Evolutionary conservation across 331 rosid species (phyloP).

Genomic region (Erythrophleum ivorense): DNA sequence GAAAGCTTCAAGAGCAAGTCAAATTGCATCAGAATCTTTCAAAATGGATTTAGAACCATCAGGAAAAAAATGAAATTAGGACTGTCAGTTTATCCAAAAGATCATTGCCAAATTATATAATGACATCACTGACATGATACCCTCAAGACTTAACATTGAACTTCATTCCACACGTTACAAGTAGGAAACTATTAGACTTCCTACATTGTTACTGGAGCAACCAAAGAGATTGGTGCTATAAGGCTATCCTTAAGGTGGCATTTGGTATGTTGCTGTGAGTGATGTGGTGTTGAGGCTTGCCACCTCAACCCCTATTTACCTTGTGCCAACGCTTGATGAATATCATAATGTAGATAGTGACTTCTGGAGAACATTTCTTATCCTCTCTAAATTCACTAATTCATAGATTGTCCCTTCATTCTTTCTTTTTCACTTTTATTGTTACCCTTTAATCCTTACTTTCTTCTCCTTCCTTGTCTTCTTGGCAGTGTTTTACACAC

Average conservation of each 20-base stretch:
- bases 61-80: background rate
- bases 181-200: background rate
- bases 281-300: background rate
- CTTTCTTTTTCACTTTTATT: background rate
- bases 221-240: background rate
- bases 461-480: background rate
- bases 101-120: background rate
- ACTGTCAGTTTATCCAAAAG: background rate
- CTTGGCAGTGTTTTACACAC: background rate
- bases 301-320: background rate
- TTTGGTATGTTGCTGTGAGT: background rate
- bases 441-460: background rate
- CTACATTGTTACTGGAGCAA: background rate
- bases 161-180: background rate
- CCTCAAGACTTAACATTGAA: background rate
- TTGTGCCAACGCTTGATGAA: background rate
- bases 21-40: slow-evolving; percentile 50
- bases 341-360: background rate
- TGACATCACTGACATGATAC: background rate
- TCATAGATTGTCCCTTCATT: background rate
- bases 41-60: background rate
- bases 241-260: background rate
- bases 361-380: background rate
- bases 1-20: slow-evolving; percentile 71
- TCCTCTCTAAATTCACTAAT: background rate